phyloP scores from a whole-genome alignment of 306 rosid species.

The Fragaria iinumae region DNA sequence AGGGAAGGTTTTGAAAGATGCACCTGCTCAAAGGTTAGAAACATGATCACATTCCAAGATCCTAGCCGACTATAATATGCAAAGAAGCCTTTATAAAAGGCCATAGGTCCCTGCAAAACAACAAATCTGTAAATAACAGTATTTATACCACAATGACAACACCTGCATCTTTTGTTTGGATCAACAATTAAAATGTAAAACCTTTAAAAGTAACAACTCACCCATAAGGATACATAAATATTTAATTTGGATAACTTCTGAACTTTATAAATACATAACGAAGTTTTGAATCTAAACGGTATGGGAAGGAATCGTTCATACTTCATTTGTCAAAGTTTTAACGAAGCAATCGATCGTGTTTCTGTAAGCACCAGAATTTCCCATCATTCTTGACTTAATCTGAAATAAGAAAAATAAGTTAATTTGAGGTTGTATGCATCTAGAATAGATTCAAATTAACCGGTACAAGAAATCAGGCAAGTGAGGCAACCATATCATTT shows the following conservation, averaged over 20 bases:
- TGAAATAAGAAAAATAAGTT: slow-evolving; percentile 29
- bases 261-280: background rate
- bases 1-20: slow-evolving; percentile 3
- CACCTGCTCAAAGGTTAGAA: slow-evolving; percentile 95
- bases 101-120: slow-evolving; percentile 82
- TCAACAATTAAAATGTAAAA: background rate
- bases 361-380: slow-evolving; percentile 83
- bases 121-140: slow-evolving; percentile 15
- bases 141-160: background rate
- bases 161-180: background rate
- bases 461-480: too few species aligned
- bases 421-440: background rate
- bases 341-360: slow-evolving; percentile 83
- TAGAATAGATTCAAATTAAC: too few species aligned
- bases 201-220: background rate
- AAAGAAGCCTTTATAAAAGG: slow-evolving; percentile 91
- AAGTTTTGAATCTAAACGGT: slow-evolving; percentile 3
- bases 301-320: slow-evolving; percentile 35
- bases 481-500: too few species aligned
- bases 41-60: slow-evolving; percentile 99
- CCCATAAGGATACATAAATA: background rate
- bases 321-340: slow-evolving; percentile 88
- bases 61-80: slow-evolving; percentile 95
- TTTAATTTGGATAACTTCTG: background rate
- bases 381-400: slow-evolving; percentile 99